phyloP scores from a whole-genome alignment of 306 rosid species.

The Aeschynomene evenia region DNA sequence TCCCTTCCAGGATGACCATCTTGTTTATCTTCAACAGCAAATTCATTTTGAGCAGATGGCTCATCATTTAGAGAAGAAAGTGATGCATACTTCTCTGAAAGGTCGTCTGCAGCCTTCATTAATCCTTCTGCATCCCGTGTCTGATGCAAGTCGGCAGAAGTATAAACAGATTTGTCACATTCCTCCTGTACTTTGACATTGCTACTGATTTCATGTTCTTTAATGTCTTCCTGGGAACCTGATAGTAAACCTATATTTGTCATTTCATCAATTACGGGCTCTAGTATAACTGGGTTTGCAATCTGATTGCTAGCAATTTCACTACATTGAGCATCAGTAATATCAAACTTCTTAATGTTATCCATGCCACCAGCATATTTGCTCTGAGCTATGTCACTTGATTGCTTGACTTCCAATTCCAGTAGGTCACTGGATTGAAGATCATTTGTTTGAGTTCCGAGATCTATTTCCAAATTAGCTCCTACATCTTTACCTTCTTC shows the following conservation, averaged over 20 bases:
- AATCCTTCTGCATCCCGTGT: constrained; percentile 17
- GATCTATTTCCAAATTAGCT: constrained; percentile 30
- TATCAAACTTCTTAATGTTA: constrained; percentile 28
- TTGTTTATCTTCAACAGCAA: constrained; percentile 27
- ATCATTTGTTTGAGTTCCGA: constrained; percentile 21
- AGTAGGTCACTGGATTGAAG: constrained; percentile 30
- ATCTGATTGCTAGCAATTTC: constrained; percentile 23
- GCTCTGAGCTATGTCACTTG: constrained; percentile 24
- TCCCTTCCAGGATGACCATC: constrained; percentile 30
- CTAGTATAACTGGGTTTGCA: constrained; percentile 40
- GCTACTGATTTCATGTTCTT: constrained; percentile 34
- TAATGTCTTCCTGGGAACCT: constrained; percentile 16
- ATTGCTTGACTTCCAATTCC: constrained; percentile 32
- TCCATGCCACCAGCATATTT: constrained; percentile 27
- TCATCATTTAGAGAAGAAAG: constrained; percentile 31
- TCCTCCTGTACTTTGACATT: constrained; percentile 34
- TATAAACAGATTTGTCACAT: constrained; percentile 9
- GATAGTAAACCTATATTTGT: constrained; percentile 6
- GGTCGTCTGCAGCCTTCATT: constrained; percentile 35
- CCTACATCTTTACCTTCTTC: constrained; percentile 27
- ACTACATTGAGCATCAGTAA: constrained; percentile 31
- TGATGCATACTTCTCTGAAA: constrained; percentile 25
- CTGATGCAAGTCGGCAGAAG: constrained; percentile 30
- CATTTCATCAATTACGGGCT: constrained; percentile 30
- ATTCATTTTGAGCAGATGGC: constrained; percentile 36